Evolutionary conservation across 352 stramenopile species (phyloP), one percentile per base, ranked within the genome.

Genomic region (Bremia lactucae): DNA sequence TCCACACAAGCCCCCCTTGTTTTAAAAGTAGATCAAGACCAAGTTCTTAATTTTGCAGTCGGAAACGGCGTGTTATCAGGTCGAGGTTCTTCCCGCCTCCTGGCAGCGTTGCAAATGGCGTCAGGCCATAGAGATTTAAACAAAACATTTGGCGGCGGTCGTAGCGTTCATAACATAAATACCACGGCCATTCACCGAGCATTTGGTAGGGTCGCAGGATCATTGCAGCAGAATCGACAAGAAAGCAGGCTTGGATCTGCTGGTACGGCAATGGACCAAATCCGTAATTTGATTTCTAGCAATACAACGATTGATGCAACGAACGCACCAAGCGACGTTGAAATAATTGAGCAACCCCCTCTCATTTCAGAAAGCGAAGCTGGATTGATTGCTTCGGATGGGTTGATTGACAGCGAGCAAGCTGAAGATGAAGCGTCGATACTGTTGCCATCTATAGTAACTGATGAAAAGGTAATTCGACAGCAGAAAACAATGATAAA

Each of bases 21-120:
- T 7, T 51, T 88, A 22, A 83, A 72, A 33, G 76, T 85, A 2
- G 57, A 76, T 14, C 72, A 88, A 55, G 62, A 71, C 46, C 49
- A 59, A 28, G 39, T 84, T n/a, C 34, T 76, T 15, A 85, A 84
- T 43, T 66, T 91, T 23, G 52, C 51, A 34, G 35, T 54, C 14
- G 53, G 67, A 35, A 57, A 39, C 0, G 37, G 46, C 4, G 29
- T 19, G 3, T 43, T 42, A 19, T 50, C 54, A 41, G 52, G 62
- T 24, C 43, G 53, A 4, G 52, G 58, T 0, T 49, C 66, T 11
- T 86, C 75, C 38, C 61, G 76, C 0, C 36, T 88, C 8, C 47
- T 88, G 10, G 72, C 75, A 3, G 75, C 72, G 13, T 49, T 88
- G 0, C 68, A 84, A 25, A 72, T 61, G 47, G 49, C 44, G 43